Base-by-base conservation (phyloP, 2,329 filamentous ascomycete genomes). In the Penicillium sp. region DNA sequence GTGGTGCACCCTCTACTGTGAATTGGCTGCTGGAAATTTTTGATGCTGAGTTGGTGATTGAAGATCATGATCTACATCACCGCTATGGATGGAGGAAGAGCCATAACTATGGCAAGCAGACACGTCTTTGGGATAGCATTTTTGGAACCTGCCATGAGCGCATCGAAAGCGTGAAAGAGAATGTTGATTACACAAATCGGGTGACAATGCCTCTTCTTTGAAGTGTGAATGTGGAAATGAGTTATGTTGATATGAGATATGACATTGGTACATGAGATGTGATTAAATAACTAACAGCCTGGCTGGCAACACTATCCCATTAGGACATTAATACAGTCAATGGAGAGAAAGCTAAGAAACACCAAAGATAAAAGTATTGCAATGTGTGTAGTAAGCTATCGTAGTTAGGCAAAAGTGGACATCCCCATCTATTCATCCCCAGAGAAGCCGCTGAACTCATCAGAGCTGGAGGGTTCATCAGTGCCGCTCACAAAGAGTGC, bases 91-190 rank as follows among this genome's bases (percentile, higher is more conserved):
- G 52, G 52, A 53, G 52, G 33, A 47, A 51, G 37, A 53, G 50
- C 13, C 50, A 52, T 71, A 41, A 69, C 46, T 65, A 69, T 46
- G 67, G 58, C 5, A 51, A 52, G 48, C 48, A 51, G 29, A 68
- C 65, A 7, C 48, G 62, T 26, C 52, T 68, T n/a, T 69, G 66
- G 66, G 66, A 69, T 47, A 51, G 57, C 2, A 37, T 67, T 5
- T 69, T 69, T 51, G 64, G 65, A 0, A 64, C 62, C 8, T 66
- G 60, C 29, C 29, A 55, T 52, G 60, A 65, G 0, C 60, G 69
- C 2, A 68, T 73, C 31, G 71, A 73, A 56, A 60, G 57, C 1
- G 21, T 43, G 1, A 52, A 63, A 2, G 54, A 52, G 2, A 67
- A 66, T 29, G 51, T 66, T 15, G 67, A 69, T 51, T 67, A 56